A percentile compares a stretch with the other conserved stretches of the same genome.
Evolutionary conservation across 2,329 filamentous ascomycete genomes (phyloP).

Genomic region (Rhynchosporium agropyri): DNA sequence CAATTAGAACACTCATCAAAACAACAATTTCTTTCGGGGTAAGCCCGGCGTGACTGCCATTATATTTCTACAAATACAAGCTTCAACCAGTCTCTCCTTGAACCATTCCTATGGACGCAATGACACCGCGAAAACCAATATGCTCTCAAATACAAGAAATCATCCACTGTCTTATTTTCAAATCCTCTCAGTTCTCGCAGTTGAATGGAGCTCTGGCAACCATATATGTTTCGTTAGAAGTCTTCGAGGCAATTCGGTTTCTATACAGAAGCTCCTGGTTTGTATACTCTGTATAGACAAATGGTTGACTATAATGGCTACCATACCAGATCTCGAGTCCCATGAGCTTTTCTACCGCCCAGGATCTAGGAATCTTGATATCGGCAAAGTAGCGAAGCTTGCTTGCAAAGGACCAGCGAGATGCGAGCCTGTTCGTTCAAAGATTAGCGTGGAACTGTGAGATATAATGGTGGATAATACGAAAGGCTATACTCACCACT

Average conservation of each 20-base stretch:
- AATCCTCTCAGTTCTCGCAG: no score
- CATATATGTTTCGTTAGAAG: background rate
- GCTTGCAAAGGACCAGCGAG: background rate
- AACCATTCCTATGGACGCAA: no score
- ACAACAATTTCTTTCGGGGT: no score
- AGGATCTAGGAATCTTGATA: background rate
- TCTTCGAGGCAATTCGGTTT: background rate
- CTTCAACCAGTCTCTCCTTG: no score
- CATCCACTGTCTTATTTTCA: background rate
- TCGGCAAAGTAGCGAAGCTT: slow-evolving; percentile 8
- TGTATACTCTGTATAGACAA: background rate
- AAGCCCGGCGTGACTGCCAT: no score
- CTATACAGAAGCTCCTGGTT: background rate
- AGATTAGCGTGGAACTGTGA: background rate
- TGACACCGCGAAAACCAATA: no score
- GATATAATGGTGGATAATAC: background rate
- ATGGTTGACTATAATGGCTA: background rate
- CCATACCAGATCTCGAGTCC: slow-evolving; percentile 2
- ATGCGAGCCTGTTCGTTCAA: background rate
- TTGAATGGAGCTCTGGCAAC: no score
- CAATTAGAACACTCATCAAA: no score
- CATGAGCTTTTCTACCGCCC: background rate
- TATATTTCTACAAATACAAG: no score
- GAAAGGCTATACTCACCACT: background rate
- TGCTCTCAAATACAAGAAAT: no score